Percentiles rank a stretch among this genome's conserved stretches.
Conservation (phyloP, 139 green algal species). For the Gonium pectorale region DNA sequence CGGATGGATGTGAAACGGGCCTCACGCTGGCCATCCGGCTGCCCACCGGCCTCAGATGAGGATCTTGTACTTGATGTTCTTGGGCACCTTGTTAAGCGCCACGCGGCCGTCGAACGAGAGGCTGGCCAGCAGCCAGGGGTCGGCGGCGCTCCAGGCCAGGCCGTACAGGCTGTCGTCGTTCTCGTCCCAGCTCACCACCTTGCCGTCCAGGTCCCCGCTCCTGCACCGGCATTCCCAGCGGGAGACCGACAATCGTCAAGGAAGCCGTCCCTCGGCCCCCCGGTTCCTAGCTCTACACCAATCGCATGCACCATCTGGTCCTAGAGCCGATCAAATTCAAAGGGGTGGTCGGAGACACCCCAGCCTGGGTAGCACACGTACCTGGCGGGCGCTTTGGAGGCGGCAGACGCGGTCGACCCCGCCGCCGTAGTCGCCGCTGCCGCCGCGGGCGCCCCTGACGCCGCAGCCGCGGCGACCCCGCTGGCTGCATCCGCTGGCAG, state of each 20-base stretch:
- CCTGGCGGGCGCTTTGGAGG: neutral
- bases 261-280: no score
- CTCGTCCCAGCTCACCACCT: slow-evolving; percentile 77
- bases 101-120: slow-evolving; percentile 88
- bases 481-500: neutral
- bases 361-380: no score
- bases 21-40: no score
- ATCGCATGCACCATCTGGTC: no score
- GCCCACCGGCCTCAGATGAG: slow-evolving; percentile 81
- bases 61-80: slow-evolving; percentile 86
- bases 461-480: neutral
- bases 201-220: slow-evolving; percentile 62
- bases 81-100: slow-evolving; percentile 78
- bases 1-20: no score
- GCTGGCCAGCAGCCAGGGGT: slow-evolving; percentile 86
- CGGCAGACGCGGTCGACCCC: no score
- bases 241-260: no score
- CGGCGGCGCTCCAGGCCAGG: slow-evolving; percentile 78
- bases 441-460: neutral
- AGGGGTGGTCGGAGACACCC: no score
- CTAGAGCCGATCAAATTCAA: no score
- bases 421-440: no score
- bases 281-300: no score
- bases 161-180: slow-evolving; percentile 88
- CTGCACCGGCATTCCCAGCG: no score